Base-by-base conservation (phyloP, 306 rosid genomes). In the Prunus kanzakura region DNA sequence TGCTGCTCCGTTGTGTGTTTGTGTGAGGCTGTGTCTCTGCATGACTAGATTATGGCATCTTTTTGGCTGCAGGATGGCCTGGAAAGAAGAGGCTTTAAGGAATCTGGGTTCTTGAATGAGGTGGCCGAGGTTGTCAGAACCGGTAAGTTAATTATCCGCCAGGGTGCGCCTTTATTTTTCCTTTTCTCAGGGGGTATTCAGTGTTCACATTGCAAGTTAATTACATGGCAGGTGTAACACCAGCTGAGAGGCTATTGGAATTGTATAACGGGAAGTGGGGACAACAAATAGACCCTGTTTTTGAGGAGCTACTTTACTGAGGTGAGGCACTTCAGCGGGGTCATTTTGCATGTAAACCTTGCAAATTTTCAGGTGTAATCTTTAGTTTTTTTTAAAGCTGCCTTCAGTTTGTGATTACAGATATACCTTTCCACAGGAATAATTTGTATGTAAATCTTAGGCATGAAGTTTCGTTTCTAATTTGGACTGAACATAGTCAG, bases 41-140 rank as follows among this genome's bases (percentile, higher is more conserved):
- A 22, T 67, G 64, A 6, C 27, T 61, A 65, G 67, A 69, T 73
- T 46, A 32, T 47, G 54, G 38, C 38, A 57, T 78, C 16, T 57
- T 51, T 75, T 77, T 54, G 71, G 22, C 60, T 82, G 27, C 75
- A 96, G 99, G 97, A 92, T 79, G 99, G 99, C 69, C 81, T 96
- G 89, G 97, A 96, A 75, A 86, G 96, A 85, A 88, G 98, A 89
- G 99, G 98, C 76, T 96, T 61, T 80, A 93, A 96, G 84, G 99
- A 96, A 86, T 68, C 89, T 1, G 98, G 97, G 64, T 92, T 92
- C 89, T 85, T 96, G 84, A 96, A 96, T 80, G 99, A 79, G 78
- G 97, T 96, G 69, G 81, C 92, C 3, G 98, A 92, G 87, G 98
- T 96, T 76, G 96, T 91, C 75, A 88, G 87, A 79, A 87, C 96